A percentile compares a stretch with the other conserved stretches of the same genome.
These are phyloP conservation scores for Echria macrotheca DNA, from an alignment of 495 filamentous ascomycete genomes.

Conservation along the genomic window DNA sequence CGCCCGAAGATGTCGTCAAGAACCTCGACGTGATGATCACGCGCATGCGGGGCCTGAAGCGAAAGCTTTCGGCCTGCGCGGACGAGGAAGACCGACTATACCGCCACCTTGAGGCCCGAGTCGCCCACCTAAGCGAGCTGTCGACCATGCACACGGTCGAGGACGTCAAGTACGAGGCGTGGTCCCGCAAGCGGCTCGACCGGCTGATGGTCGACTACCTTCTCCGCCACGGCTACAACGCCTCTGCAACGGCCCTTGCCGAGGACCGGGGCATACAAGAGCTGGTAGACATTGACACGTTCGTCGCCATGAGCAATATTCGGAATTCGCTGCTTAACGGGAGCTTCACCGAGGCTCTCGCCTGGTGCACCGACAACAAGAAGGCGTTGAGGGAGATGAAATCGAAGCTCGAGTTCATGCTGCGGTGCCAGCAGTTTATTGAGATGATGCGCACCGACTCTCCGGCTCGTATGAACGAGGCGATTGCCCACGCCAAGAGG, in stretches of 20 bases:
- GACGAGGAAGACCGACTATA: constrained; percentile 73
- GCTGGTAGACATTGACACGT: constrained; percentile 84
- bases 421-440: constrained; percentile 93
- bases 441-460: constrained; percentile 70
- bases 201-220: constrained; percentile 86
- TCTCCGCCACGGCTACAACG: constrained; percentile 72
- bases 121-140: constrained; percentile 73
- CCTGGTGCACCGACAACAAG: constrained; percentile 91
- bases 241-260: constrained; percentile 70
- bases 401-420: constrained; percentile 87
- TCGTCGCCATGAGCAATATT: constrained; percentile 74
- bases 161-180: constrained; percentile 90
- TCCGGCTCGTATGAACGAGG: constrained; percentile 58
- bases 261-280: constrained; percentile 59
- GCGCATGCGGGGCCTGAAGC: constrained; percentile 76
- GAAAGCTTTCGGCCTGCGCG: constrained; percentile 72
- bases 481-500: constrained; percentile 75
- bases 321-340: constrained; percentile 61
- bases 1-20: constrained; percentile 63
- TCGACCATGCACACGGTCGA: constrained; percentile 74
- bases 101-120: constrained; percentile 64
- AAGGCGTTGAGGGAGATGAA: constrained; percentile 77
- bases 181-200: constrained; percentile 76
- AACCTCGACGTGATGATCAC: constrained; percentile 78
- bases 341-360: constrained; percentile 71